Conservation (phyloP, 1,284 basidiomycete genomes). For the Melampsora occidentalis region DNA sequence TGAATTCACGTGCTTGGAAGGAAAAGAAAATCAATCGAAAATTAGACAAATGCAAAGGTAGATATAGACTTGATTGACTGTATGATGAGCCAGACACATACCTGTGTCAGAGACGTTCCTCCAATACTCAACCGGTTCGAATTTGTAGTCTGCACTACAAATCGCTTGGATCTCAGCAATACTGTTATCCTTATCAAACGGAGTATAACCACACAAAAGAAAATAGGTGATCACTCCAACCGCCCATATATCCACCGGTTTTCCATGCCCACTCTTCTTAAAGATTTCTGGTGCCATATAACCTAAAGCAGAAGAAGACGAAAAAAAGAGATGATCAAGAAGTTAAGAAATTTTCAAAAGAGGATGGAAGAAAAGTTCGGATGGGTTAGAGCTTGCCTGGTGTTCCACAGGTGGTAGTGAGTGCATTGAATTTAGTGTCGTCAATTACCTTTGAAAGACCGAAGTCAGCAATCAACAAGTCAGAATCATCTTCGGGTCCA, state of each 20-base stretch:
- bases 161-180: slow-evolving; percentile 68
- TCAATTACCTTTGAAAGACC: slow-evolving; percentile 77
- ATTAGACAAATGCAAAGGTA: neutral
- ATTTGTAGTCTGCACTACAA: slow-evolving; percentile 83
- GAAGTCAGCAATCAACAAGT: slow-evolving; percentile 97
- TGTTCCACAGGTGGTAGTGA: slow-evolving; percentile 94
- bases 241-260: slow-evolving; percentile 81
- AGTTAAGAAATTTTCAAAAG: neutral
- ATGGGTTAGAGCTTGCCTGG: slow-evolving; percentile 61
- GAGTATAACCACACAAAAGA: slow-evolving; percentile 59
- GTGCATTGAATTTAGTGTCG: slow-evolving; percentile 77
- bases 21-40: neutral
- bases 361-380: neutral
- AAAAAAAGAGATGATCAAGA: slow-evolving; percentile 27
- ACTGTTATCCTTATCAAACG: slow-evolving; percentile 85
- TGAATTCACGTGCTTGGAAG: slow-evolving; percentile 72
- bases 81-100: slow-evolving; percentile 44
- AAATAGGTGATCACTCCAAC: slow-evolving; percentile 44
- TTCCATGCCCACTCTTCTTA: slow-evolving; percentile 89
- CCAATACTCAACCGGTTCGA: slow-evolving; percentile 65
- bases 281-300: slow-evolving; percentile 99
- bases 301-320: slow-evolving; percentile 50
- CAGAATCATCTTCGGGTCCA: slow-evolving; percentile 80
- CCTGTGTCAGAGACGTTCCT: slow-evolving; percentile 51
- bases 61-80: slow-evolving; percentile 14